Percentiles rank a stretch among this genome's conserved stretches.
Conservation (phyloP, 805 yeast species). For the Sugiyamaella floridensis region DNA sequence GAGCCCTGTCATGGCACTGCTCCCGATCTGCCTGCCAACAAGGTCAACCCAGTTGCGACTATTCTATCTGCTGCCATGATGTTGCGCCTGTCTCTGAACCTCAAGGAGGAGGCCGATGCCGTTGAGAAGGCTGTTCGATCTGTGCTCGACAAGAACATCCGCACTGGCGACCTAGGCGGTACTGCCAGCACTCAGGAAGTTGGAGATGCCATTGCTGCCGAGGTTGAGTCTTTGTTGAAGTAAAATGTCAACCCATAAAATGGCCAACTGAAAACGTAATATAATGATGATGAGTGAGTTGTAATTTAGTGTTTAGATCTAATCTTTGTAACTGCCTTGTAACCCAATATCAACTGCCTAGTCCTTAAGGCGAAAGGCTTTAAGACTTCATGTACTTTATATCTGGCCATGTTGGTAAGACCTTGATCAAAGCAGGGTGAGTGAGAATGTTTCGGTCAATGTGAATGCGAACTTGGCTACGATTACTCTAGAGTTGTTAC, state of each 20-base stretch:
- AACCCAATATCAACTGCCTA: too few species aligned
- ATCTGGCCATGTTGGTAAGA: too few species aligned
- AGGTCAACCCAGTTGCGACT: slow-evolving; percentile 94
- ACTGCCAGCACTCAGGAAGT: slow-evolving; percentile 77
- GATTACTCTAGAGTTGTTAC: background rate
- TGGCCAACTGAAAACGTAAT: background rate
- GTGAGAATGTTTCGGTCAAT: background rate
- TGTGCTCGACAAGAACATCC: slow-evolving; percentile 75
- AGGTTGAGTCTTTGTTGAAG: slow-evolving; percentile 50
- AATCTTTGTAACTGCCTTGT: too few species aligned
- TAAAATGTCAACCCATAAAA: background rate
- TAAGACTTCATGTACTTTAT: too few species aligned
- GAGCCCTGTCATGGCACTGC: slow-evolving; percentile 99
- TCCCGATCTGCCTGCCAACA: slow-evolving; percentile 80
- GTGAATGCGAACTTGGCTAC: too few species aligned
- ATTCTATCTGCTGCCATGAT: slow-evolving; percentile 95
- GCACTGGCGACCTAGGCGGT: slow-evolving; percentile 92
- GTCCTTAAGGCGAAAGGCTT: too few species aligned
- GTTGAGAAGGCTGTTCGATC: slow-evolving; percentile 80
- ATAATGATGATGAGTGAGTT: background rate
- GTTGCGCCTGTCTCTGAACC: slow-evolving; percentile 82
- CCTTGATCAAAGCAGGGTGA: too few species aligned
- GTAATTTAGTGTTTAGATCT: too few species aligned
- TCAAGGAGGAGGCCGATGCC: slow-evolving; percentile 78
- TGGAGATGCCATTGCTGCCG: slow-evolving; percentile 84